Conservation (phyloP, 441 rosid species). For the Metrosideros polymorpha region DNA sequence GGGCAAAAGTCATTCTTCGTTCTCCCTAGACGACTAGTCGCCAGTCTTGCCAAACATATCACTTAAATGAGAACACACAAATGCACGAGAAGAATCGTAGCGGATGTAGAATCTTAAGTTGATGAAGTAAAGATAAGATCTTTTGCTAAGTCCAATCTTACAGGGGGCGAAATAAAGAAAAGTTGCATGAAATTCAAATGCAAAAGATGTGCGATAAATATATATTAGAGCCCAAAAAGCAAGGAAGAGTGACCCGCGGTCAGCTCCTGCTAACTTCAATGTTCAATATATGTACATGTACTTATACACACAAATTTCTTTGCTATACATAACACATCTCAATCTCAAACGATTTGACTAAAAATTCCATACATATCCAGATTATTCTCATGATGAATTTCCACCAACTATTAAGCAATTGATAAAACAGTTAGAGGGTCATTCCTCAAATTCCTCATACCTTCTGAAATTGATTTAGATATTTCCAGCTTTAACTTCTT, state of each 20-base stretch:
- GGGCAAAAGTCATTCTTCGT: background rate
- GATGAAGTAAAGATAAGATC: background rate
- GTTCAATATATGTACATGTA: background rate
- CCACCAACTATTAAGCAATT: background rate
- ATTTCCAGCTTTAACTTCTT: too few species aligned
- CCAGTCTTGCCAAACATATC: background rate
- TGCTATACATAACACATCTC: background rate
- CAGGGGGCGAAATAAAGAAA: background rate
- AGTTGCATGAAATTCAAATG: background rate
- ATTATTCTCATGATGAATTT: background rate
- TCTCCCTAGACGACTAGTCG: background rate
- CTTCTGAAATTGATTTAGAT: background rate
- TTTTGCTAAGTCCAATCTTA: background rate
- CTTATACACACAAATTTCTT: background rate
- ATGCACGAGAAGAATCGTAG: background rate
- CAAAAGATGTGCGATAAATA: background rate
- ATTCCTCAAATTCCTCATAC: background rate
- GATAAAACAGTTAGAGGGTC: background rate
- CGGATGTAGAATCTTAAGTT: background rate
- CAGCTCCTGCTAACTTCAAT: background rate
- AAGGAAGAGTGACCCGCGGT: background rate
- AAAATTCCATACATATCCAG: background rate
- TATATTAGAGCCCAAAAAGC: background rate
- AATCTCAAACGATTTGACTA: background rate
- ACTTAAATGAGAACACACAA: background rate